Conservation (phyloP, 163 green algal species). For the Coccomyxa subellipsoidea region DNA sequence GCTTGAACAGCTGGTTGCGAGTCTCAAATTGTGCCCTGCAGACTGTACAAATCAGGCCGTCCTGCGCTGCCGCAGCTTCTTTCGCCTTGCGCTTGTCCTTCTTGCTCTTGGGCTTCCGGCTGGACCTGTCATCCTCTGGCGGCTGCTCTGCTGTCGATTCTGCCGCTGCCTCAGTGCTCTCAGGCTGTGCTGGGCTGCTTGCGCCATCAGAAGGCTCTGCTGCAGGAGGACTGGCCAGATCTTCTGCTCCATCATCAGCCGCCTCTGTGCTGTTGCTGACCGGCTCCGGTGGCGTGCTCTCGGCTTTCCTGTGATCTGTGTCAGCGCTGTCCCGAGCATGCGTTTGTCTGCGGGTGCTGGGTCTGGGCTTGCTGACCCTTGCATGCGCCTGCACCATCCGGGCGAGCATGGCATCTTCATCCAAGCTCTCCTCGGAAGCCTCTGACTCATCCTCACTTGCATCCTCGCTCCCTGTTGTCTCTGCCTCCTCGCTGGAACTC, state of each 20-base stretch:
- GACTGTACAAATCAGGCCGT: conserved; percentile 43
- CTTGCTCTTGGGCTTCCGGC: conserved; percentile 14
- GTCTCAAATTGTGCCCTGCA: conserved; percentile 54
- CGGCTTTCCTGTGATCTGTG: neutral
- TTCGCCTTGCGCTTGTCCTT: conserved; percentile 13
- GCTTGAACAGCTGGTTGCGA: conserved; percentile 73
- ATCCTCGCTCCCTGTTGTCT: neutral
- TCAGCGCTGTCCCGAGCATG: neutral
- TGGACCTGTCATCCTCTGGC: neutral
- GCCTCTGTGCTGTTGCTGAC: neutral
- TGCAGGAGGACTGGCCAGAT: neutral
- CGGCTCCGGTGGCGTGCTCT: neutral
- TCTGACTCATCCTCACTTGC: neutral
- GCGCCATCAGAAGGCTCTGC: neutral
- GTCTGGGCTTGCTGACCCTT: neutral
- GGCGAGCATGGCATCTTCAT: neutral
- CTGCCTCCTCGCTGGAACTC: neutral
- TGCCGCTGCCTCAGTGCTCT: neutral
- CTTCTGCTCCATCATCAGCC: neutral
- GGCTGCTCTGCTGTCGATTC: neutral
- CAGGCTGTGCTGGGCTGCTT: neutral
- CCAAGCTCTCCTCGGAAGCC: conserved; percentile 6
- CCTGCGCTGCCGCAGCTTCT: conserved; percentile 5
- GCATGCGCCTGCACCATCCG: neutral
- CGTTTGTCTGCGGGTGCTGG: neutral